Percentiles rank a stretch among this genome's conserved stretches.
Conservation (phyloP, 345 rosid genomes). For the Rhodamnia argentea region DNA sequence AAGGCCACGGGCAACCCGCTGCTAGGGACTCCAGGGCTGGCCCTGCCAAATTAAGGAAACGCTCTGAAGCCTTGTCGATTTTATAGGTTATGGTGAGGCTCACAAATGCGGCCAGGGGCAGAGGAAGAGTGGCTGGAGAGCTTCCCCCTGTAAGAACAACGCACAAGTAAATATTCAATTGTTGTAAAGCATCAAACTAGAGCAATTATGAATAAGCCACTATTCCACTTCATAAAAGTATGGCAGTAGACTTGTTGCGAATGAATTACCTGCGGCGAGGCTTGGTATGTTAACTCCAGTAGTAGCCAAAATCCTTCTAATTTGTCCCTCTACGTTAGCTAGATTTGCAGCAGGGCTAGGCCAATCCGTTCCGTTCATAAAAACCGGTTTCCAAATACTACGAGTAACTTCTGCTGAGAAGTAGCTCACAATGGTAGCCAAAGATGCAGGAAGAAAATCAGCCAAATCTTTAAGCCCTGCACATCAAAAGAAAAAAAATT, state of each 20-base stretch:
- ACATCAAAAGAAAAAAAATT: too few relatives aligned
- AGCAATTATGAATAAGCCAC: background rate
- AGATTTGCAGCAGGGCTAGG: slow-evolving; percentile 97
- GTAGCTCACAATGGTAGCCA: slow-evolving; percentile 87
- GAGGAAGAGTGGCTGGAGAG: slow-evolving; percentile 80
- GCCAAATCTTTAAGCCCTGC: slow-evolving; percentile 94
- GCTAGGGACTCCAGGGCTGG: slow-evolving; percentile 87
- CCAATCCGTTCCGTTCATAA: slow-evolving; percentile 98
- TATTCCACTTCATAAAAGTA: background rate
- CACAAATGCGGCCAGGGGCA: slow-evolving; percentile 92
- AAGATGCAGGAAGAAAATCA: slow-evolving; percentile 90
- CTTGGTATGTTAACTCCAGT: slow-evolving; percentile 92
- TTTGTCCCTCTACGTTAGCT: slow-evolving; percentile 75
- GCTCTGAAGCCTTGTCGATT: slow-evolving; percentile 75
- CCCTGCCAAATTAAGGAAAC: slow-evolving; percentile 75
- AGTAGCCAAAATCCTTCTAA: slow-evolving; percentile 73
- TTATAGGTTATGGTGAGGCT: slow-evolving; percentile 95
- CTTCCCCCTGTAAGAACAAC: slow-evolving; percentile 47
- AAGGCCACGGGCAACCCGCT: slow-evolving; percentile 98
- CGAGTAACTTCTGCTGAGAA: slow-evolving; percentile 96
- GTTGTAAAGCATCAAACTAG: background rate
- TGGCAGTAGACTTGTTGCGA: background rate
- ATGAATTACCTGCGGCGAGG: slow-evolving; percentile 65
- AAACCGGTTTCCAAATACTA: slow-evolving; percentile 90
- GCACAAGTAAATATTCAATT: background rate